Base-by-base conservation (phyloP, 2,329 filamentous ascomycete species). In the Colletotrichum plurivorum region DNA sequence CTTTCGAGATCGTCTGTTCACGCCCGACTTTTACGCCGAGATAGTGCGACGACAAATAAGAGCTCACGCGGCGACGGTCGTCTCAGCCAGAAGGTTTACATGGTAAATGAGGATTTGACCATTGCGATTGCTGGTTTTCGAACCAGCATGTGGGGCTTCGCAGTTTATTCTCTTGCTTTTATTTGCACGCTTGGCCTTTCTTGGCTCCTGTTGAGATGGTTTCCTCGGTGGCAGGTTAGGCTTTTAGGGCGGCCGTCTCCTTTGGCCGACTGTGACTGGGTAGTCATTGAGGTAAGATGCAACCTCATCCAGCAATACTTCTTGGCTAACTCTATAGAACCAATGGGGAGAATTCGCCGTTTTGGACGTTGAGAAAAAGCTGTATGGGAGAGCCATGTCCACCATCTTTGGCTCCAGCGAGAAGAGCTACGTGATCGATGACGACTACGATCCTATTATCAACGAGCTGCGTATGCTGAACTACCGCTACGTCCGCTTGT, bases 401-500 rank as follows among this genome's bases (percentile, higher is more conserved):
- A 89, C 87, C 0, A 85, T 92, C 1, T 95, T 95, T 76, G 93
- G 93, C 0, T 79, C 87, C 2, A 82, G 87, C 1, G 88, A 90
- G 63, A 94, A 94, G 79, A 79, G 85, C 57, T 84, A 86, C 55
- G 73, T 84, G 7, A 80, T 89, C 18, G 88, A 90, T 67, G 88
- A 90, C 22, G 93, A 96, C 75, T 89, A 91, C 49, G 94, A 97
- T 75, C 94, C 94, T 2, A 87, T 96, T 25, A 83, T 99, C 71
- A 86, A 88, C 16, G 84, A 92, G 69, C 85, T 99, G 18, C 90
- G 92, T 27, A 92, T 91, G 61, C 84, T 99, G 66, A 94, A 97
- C 76, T 99, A 98, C 80, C 92, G 96, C 73, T 98, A 99, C 77
- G 92, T 99, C 71, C 92, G 94, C 57, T 94, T 99, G 75, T 95